Evolutionary conservation across 495 filamentous ascomycete species (phyloP).

Genomic region (Pseudoneurospora amorphoporcata): DNA sequence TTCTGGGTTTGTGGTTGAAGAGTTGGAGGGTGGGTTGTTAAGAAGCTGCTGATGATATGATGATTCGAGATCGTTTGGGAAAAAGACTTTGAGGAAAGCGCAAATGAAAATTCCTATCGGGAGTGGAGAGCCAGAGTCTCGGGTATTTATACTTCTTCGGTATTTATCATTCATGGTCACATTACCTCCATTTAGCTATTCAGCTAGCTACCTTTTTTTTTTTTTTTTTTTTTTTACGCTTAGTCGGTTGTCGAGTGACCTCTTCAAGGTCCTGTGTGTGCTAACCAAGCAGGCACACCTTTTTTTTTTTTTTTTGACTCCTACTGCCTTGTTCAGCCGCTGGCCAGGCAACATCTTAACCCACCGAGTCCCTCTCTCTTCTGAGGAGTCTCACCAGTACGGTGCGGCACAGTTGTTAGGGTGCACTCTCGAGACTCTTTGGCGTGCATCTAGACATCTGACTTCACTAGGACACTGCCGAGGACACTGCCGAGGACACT

Average conservation of each 20-base stretch:
- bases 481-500: too few species aligned
- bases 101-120: too few species aligned
- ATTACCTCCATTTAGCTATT: too few species aligned
- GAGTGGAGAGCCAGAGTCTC: too few species aligned
- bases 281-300: neutral
- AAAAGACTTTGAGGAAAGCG: too few species aligned
- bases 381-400: neutral
- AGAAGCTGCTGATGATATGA: too few species aligned
- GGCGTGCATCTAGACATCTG: neutral
- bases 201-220: too few species aligned
- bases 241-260: neutral
- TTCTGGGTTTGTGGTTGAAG: neutral
- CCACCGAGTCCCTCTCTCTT: neutral
- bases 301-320: neutral
- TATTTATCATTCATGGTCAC: too few species aligned
- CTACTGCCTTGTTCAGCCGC: neutral
- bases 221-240: too few species aligned
- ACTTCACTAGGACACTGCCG: neutral
- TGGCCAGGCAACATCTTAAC: neutral
- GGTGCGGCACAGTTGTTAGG: neutral
- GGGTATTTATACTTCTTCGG: too few species aligned
- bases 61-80: too few species aligned
- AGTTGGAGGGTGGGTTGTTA: too few species aligned
- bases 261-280: neutral
- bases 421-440: neutral